These are phyloP conservation scores for Paracamarosporium sp. DNA, from an alignment of 2,329 filamentous ascomycete species.

Conservation along the genomic window DNA sequence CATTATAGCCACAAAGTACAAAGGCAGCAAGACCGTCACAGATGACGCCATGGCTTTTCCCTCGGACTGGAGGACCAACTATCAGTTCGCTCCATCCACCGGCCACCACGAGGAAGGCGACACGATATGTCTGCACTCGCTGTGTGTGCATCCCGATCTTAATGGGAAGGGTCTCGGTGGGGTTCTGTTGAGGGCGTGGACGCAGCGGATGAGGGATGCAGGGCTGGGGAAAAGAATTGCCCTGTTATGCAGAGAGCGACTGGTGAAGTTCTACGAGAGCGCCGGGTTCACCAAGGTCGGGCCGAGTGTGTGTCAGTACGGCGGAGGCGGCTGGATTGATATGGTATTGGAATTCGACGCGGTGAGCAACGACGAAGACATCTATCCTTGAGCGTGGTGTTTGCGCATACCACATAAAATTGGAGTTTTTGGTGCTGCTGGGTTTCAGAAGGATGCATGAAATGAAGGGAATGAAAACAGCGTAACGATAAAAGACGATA, in stretches of 20 bases:
- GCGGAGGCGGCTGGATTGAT: constrained; percentile 81
- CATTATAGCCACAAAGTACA: constrained; percentile 76
- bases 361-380: constrained; percentile 18
- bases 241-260: constrained; percentile 76
- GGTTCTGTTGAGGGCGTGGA: constrained; percentile 76
- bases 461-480: not conserved
- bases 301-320: constrained; percentile 72
- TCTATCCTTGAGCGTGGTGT: not conserved
- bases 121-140: constrained; percentile 81
- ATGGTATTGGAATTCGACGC: constrained; percentile 64
- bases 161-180: constrained; percentile 77
- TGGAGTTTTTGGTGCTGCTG: not conserved
- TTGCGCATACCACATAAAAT: not conserved
- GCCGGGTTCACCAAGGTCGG: constrained; percentile 75
- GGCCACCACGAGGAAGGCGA: constrained; percentile 77
- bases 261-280: constrained; percentile 77
- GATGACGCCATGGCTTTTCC: constrained; percentile 81
- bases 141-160: constrained; percentile 78
- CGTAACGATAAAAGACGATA: not conserved
- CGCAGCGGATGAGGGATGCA: constrained; percentile 76
- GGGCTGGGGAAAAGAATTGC: constrained; percentile 75
- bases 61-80: constrained; percentile 65
- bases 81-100: constrained; percentile 44
- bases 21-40: constrained; percentile 66
- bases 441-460: not conserved